phyloP scores from a whole-genome alignment of 2,329 filamentous ascomycete species.

The Nemania sp. region DNA sequence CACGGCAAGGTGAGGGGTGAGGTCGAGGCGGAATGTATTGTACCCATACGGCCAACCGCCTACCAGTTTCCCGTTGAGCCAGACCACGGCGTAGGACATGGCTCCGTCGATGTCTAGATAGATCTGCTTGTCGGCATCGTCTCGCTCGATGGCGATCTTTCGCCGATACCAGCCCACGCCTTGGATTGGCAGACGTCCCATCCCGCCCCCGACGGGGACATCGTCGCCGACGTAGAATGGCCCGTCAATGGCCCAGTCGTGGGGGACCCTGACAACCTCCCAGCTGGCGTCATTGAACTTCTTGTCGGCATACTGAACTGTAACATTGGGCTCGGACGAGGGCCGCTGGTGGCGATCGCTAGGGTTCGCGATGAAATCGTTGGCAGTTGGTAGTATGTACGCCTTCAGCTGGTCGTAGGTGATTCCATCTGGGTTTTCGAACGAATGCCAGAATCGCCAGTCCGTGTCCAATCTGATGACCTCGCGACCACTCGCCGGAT shows the following conservation, averaged over 20 bases:
- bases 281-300: conserved; percentile 40
- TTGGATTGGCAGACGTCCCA: conserved; percentile 52
- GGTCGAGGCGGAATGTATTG: conserved; percentile 54
- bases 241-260: conserved; percentile 52
- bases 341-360: conserved; percentile 30
- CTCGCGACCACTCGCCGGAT: conserved; percentile 31
- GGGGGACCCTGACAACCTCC: conserved; percentile 46
- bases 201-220: conserved; percentile 41
- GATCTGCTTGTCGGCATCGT: conserved; percentile 29
- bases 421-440: conserved; percentile 40
- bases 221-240: conserved; percentile 42
- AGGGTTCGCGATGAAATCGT: conserved; percentile 37
- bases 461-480: conserved; percentile 41
- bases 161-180: conserved; percentile 57
- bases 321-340: conserved; percentile 30
- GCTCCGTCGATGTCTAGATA: conserved; percentile 51
- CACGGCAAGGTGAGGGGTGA: conserved; percentile 47
- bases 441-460: conserved; percentile 44
- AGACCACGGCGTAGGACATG: conserved; percentile 56
- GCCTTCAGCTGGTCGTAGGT: conserved; percentile 40
- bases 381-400: conserved; percentile 41
- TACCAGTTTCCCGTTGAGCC: conserved; percentile 54
- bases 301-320: conserved; percentile 36
- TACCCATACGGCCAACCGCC: conserved; percentile 58
- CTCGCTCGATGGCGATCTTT: conserved; percentile 36